Evolutionary conservation across 495 filamentous ascomycete species (phyloP).

Genomic region (Lichenothelia convexa): DNA sequence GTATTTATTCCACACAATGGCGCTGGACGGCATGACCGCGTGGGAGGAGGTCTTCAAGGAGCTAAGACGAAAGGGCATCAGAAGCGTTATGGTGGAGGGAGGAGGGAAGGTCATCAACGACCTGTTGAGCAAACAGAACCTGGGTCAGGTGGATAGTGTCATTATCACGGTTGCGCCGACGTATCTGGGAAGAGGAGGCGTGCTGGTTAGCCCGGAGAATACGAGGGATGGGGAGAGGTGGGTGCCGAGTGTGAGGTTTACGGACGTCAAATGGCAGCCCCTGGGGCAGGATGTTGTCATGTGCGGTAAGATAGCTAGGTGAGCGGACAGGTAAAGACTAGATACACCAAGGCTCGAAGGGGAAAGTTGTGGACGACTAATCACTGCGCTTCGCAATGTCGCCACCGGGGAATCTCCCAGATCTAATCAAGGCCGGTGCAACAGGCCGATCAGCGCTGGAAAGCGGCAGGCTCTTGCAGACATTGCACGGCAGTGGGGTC

Average conservation of each 20-base stretch:
- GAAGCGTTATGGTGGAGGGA: conserved; percentile 78
- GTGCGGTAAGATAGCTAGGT: conserved; percentile 35
- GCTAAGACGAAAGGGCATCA: conserved; percentile 39
- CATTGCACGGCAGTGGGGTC: too few species aligned
- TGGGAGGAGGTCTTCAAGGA: conserved; percentile 46
- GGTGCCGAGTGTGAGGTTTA: conserved; percentile 40
- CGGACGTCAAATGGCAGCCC: conserved; percentile 50
- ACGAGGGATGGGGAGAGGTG: conserved; percentile 29
- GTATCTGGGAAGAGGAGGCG: conserved; percentile 64
- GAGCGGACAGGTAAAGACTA: too few species aligned
- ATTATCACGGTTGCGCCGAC: conserved; percentile 73
- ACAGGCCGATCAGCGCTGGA: too few species aligned
- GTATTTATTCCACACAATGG: too few species aligned
- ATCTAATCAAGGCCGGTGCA: too few species aligned
- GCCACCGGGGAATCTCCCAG: too few species aligned
- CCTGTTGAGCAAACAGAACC: conserved; percentile 41
- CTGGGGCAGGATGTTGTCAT: conserved; percentile 67
- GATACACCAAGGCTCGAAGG: too few species aligned
- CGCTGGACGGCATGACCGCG: too few species aligned
- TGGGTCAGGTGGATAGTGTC: conserved; percentile 48
- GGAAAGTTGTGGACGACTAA: too few species aligned
- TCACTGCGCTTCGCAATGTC: too few species aligned
- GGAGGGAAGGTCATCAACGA: conserved; percentile 63
- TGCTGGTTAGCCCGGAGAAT: conserved; percentile 45
- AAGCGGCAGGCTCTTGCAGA: too few species aligned